These are phyloP conservation scores for Sequoia sempervirens DNA, from an alignment of 75 land plant species.

Conservation along the genomic window DNA sequence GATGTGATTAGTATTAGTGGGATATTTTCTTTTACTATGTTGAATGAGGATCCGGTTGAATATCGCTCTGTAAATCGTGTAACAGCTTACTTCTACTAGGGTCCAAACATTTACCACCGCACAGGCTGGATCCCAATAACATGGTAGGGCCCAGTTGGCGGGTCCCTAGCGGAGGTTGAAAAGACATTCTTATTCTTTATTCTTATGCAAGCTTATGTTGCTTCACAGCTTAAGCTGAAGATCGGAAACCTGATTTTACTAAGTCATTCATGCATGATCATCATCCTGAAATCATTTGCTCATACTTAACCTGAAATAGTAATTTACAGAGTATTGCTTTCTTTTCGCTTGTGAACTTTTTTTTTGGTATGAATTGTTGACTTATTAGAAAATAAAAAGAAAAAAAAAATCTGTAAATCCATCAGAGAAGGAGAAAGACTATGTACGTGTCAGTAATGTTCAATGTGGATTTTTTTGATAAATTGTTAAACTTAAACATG, in stretches of 20 bases:
- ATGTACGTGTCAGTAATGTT: no score
- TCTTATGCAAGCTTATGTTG: not conserved
- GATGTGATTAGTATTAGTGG: no score
- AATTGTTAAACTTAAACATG: no score
- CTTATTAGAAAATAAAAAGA: not conserved
- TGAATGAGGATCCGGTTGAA: no score
- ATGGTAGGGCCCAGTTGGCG: conserved; percentile 75
- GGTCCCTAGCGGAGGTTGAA: conserved; percentile 77
- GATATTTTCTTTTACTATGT: no score
- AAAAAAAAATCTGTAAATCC: not conserved
- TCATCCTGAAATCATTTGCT: not conserved
- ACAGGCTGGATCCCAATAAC: conserved; percentile 54
- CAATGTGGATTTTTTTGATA: no score
- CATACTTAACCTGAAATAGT: not conserved
- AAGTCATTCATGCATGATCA: not conserved
- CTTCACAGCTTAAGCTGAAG: not conserved
- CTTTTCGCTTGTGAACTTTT: not conserved
- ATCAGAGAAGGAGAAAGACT: not conserved
- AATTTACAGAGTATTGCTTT: not conserved
- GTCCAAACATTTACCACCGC: not conserved
- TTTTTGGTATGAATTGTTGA: not conserved
- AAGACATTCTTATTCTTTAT: no score
- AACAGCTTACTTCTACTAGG: no score
- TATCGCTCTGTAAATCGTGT: no score
- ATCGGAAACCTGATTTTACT: not conserved